A percentile compares a stretch with the other conserved stretches of the same genome.
Evolutionary conservation across 352 stramenopile genomes (phyloP).

Genomic region (Phytopythium kandeliae): DNA sequence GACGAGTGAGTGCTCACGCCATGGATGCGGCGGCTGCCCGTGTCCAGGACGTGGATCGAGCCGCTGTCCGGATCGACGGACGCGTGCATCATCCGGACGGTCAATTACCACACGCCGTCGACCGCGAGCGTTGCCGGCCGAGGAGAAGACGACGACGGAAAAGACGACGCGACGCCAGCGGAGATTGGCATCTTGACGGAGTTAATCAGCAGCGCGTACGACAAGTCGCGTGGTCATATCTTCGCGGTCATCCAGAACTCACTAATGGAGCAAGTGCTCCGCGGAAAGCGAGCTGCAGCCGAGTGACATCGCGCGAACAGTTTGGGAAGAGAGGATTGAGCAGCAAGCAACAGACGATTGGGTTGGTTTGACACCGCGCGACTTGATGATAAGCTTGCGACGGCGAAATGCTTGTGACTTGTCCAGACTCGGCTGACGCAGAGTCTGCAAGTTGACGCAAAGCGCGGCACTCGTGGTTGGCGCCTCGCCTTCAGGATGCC

Average conservation of each 20-base stretch:
- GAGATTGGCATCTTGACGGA: slow-evolving; percentile 29
- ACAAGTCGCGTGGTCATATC: slow-evolving; percentile 16
- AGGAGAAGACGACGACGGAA: not conserved
- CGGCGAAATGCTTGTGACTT: too few relatives aligned
- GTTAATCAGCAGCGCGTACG: slow-evolving; percentile 18
- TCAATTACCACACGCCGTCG: slow-evolving; percentile 9
- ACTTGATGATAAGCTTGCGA: too few relatives aligned
- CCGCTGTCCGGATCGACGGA: slow-evolving; percentile 1
- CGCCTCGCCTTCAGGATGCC: too few relatives aligned
- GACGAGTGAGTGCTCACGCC: too few relatives aligned
- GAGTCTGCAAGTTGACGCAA: too few relatives aligned
- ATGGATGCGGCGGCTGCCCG: not conserved
- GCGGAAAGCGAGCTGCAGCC: not conserved
- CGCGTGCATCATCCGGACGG: slow-evolving; percentile 10
- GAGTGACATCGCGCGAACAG: not conserved
- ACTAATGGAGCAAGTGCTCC: slow-evolving; percentile 18
- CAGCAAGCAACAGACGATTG: too few relatives aligned
- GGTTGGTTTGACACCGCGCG: too few relatives aligned
- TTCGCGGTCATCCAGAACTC: slow-evolving; percentile 28
- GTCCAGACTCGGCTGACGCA: too few relatives aligned
- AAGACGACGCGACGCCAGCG: slow-evolving; percentile 1
- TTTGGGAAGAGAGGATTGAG: too few relatives aligned
- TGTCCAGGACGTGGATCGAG: slow-evolving; percentile 10
- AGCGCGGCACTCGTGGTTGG: too few relatives aligned
- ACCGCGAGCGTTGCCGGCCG: not conserved